phyloP scores from a whole-genome alignment of 129 eudicot species.

The Escallonia herrerae region DNA sequence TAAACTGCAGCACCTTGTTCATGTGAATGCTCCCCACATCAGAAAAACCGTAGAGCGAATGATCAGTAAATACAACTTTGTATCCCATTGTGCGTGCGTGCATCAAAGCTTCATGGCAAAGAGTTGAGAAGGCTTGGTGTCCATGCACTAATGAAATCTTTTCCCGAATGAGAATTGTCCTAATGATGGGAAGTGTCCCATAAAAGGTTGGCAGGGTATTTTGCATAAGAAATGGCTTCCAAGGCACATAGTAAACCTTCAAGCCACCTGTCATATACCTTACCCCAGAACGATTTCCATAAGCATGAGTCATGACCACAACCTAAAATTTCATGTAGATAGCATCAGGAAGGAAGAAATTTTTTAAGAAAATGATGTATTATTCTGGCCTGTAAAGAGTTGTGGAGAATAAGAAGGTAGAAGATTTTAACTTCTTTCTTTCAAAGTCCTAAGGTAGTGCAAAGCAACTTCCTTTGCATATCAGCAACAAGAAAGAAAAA shows the following conservation, averaged over 20 bases:
- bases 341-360: background rate
- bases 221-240: slow-evolving; percentile 96
- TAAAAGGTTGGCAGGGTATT: slow-evolving; percentile 80
- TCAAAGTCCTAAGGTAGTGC: no score
- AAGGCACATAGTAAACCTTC: slow-evolving; percentile 92
- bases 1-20: slow-evolving; percentile 94
- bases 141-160: slow-evolving; percentile 87
- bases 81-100: slow-evolving; percentile 97
- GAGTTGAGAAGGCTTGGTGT: slow-evolving; percentile 97
- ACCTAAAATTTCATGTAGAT: slow-evolving; percentile 36
- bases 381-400: no score
- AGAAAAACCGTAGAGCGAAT: slow-evolving; percentile 95
- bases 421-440: no score
- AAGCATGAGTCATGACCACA: slow-evolving; percentile 95
- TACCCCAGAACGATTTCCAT: slow-evolving; percentile 81
- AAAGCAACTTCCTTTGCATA: no score
- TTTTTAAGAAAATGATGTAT: no score
- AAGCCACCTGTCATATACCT: slow-evolving; percentile 91
- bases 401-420: no score
- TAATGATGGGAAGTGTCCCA: slow-evolving; percentile 81
- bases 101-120: slow-evolving; percentile 95
- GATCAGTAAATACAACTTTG: slow-evolving; percentile 96
- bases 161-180: slow-evolving; percentile 81
- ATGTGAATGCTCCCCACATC: slow-evolving; percentile 93
- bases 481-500: no score